Percentiles rank a stretch among this genome's conserved stretches.
phyloP scores from a whole-genome alignment of 176 grass and related monocot genomes.

The Carex littledalei region DNA sequence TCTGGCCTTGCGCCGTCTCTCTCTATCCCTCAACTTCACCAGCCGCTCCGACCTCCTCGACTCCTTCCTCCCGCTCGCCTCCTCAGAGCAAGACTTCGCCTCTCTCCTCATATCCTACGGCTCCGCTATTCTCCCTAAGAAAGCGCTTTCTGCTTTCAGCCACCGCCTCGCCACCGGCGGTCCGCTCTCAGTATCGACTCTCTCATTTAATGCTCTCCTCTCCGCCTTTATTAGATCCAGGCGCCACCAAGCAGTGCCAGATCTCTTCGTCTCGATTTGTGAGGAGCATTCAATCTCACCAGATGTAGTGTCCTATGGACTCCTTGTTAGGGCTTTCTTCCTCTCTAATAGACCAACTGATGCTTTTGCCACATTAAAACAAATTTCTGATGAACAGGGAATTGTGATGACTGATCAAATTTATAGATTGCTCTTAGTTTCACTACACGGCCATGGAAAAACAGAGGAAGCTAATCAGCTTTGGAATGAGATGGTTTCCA shows the following conservation, averaged over 20 bases:
- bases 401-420: conserved; percentile 40
- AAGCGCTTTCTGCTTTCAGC: conserved; percentile 46
- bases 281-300: conserved; percentile 56
- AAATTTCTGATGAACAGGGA: conserved; percentile 43
- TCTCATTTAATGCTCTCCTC: conserved; percentile 71
- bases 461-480: conserved; percentile 35
- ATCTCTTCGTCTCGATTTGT: conserved; percentile 45
- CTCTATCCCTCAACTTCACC: conserved; percentile 30
- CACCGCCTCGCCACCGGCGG: conserved; percentile 21
- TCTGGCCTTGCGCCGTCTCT: conserved; percentile 56
- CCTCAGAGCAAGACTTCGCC: conserved; percentile 47
- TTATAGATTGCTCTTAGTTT: conserved; percentile 60
- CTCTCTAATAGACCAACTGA: conserved; percentile 25
- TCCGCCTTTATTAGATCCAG: conserved; percentile 48
- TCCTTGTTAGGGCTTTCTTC: conserved; percentile 57
- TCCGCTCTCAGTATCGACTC: conserved; percentile 19
- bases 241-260: conserved; percentile 29
- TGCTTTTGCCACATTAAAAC: conserved; percentile 38
- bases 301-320: conserved; percentile 43
- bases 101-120: conserved; percentile 58
- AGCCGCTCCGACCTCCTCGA: conserved; percentile 48
- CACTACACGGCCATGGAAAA: conserved; percentile 47
- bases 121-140: conserved; percentile 40
- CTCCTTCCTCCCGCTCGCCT: conserved; percentile 29
- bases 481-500: conserved; percentile 68